Evolutionary conservation across 768 basidiomycete genomes (phyloP).

Genomic region (Termitomyces sp.): DNA sequence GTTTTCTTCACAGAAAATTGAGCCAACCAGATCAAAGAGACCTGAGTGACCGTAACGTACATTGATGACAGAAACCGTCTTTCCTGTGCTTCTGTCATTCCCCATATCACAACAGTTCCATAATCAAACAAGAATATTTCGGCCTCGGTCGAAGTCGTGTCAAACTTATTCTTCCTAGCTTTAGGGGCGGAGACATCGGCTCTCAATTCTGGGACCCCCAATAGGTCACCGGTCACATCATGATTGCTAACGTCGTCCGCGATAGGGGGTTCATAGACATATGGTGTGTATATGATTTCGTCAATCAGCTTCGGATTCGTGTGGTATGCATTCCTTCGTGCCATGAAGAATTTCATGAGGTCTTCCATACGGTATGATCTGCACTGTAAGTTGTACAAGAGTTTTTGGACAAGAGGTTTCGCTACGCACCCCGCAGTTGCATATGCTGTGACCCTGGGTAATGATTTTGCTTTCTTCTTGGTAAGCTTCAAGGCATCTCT

Average conservation of each 20-base stretch:
- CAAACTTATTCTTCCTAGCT: constrained; percentile 61
- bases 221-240: constrained; percentile 60
- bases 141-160: constrained; percentile 61
- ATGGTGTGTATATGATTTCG: constrained; percentile 92
- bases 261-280: constrained; percentile 61
- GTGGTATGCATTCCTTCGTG: constrained; percentile 75
- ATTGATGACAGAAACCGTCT: constrained; percentile 85
- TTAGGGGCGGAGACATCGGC: constrained; percentile 30
- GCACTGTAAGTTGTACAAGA: background rate
- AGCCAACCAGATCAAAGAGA: constrained; percentile 1
- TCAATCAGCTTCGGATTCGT: constrained; percentile 87
- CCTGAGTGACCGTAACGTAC: constrained; percentile 49
- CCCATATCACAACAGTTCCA: constrained; percentile 96
- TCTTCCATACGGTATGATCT: constrained; percentile 90
- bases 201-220: constrained; percentile 71
- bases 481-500: constrained; percentile 86
- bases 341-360: constrained; percentile 85
- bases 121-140: constrained; percentile 94
- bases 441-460: constrained; percentile 94
- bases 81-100: constrained; percentile 93
- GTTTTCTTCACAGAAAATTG: constrained; percentile 51
- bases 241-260: constrained; percentile 24
- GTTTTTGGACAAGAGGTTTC: background rate
- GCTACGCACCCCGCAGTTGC: constrained; percentile 78
- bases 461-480: constrained; percentile 89